phyloP scores from a whole-genome alignment of 208 protist genomes.

The Leishmania arabica region DNA sequence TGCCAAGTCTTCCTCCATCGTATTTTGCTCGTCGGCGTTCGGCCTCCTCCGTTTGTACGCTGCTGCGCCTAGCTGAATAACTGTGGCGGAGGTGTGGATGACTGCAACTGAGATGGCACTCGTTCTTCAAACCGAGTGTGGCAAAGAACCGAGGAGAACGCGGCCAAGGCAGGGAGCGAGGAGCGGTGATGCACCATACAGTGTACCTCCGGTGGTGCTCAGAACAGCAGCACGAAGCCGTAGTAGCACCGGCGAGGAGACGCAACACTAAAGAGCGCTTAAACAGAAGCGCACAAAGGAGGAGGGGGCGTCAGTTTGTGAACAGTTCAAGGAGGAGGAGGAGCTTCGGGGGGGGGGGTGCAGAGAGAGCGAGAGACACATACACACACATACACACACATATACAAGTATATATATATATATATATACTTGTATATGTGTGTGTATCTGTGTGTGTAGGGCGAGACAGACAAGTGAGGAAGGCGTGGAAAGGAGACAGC shows the following conservation, averaged over 20 bases:
- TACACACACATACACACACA: background rate
- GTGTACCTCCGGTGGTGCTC: background rate
- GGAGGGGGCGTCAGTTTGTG: background rate
- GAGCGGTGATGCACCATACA: background rate
- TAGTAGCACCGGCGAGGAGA: background rate
- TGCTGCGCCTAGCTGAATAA: background rate
- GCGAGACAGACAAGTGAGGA: slow-evolving; percentile 1
- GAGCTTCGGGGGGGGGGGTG: background rate
- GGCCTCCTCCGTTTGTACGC: background rate
- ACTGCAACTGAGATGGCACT: background rate
- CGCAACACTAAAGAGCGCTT: background rate
- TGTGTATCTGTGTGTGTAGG: background rate
- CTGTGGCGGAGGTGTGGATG: background rate
- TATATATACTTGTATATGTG: too few species aligned
- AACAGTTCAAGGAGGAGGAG: background rate
- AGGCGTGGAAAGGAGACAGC: background rate
- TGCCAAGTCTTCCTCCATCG: slow-evolving; percentile 76
- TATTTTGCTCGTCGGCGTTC: background rate
- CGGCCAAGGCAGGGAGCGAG: background rate
- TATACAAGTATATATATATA: too few species aligned
- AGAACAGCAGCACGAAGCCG: background rate
- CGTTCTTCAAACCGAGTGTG: background rate
- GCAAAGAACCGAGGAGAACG: background rate
- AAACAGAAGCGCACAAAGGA: background rate
- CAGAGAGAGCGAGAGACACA: background rate